These are phyloP conservation scores for Ophiocordyceps robertsii DNA, from an alignment of 2,329 filamentous ascomycete species.

Conservation along the genomic window DNA sequence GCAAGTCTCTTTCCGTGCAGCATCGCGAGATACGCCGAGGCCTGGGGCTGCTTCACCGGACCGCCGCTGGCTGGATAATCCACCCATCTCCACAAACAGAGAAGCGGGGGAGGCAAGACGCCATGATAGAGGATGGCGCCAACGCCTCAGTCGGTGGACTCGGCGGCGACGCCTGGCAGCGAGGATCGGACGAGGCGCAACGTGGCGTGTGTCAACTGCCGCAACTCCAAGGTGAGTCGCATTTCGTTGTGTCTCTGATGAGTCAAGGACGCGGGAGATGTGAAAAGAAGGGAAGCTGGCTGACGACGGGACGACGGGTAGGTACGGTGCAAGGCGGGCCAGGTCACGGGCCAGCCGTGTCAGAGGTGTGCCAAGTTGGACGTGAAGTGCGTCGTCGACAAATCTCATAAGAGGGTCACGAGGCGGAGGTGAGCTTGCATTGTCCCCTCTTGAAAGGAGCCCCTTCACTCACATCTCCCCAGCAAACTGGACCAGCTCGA, in stretches of 20 bases:
- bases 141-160: constrained; percentile 13
- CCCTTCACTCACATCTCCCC: neutral
- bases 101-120: neutral
- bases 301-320: constrained; percentile 9
- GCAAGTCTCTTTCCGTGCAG: neutral
- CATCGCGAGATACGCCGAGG: neutral
- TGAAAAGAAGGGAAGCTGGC: neutral
- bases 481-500: constrained; percentile 43
- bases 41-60: neutral
- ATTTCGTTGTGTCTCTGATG: too few species aligned
- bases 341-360: constrained; percentile 24
- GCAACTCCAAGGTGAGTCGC: constrained; percentile 25
- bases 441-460: neutral
- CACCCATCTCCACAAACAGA: too few species aligned
- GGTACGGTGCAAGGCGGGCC: constrained; percentile 31
- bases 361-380: constrained; percentile 30
- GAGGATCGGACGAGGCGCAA: constrained; percentile 21
- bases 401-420: constrained; percentile 31
- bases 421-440: constrained; percentile 23
- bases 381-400: constrained; percentile 30
- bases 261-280: too few species aligned
- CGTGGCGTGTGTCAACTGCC: constrained; percentile 24
- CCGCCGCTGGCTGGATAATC: neutral
- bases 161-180: constrained; percentile 9
- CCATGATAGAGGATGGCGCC: constrained; percentile 14